These are phyloP conservation scores for Pachyrhizus erosus DNA, from an alignment of 306 rosid species.

Conservation along the genomic window DNA sequence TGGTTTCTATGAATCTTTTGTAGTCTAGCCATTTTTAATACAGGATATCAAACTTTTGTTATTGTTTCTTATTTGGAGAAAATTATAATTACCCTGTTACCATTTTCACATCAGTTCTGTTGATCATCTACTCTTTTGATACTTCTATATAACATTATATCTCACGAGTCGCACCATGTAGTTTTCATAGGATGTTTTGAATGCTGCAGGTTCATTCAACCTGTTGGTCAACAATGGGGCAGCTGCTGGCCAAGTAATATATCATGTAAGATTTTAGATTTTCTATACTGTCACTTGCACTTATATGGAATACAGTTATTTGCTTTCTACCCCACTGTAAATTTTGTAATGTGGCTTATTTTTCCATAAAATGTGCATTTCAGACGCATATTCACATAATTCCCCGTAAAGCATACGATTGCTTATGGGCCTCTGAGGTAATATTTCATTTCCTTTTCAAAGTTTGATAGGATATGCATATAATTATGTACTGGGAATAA, in stretches of 20 bases:
- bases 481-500: slow-evolving; percentile 1
- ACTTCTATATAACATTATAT: slow-evolving; percentile 21
- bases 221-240: slow-evolving; percentile 84
- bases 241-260: slow-evolving; percentile 97
- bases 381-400: slow-evolving; percentile 98
- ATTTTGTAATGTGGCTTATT: slow-evolving; percentile 41
- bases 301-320: neutral
- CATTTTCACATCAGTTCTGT: neutral
- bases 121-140: slow-evolving; percentile 19
- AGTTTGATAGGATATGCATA: slow-evolving; percentile 5
- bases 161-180: neutral
- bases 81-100: neutral
- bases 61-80: slow-evolving; percentile 6
- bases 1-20: slow-evolving; percentile 3
- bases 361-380: slow-evolving; percentile 38
- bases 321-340: neutral
- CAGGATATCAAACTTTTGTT: slow-evolving; percentile 14
- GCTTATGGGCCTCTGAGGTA: slow-evolving; percentile 98
- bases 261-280: slow-evolving; percentile 71
- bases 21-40: neutral
- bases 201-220: slow-evolving; percentile 88
- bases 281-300: slow-evolving; percentile 8
- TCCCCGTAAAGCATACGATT: slow-evolving; percentile 84
- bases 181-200: slow-evolving; percentile 42
- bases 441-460: neutral